These are phyloP conservation scores for Rhodomyrtus psidioides DNA, from an alignment of 441 rosid species.

Conservation along the genomic window DNA sequence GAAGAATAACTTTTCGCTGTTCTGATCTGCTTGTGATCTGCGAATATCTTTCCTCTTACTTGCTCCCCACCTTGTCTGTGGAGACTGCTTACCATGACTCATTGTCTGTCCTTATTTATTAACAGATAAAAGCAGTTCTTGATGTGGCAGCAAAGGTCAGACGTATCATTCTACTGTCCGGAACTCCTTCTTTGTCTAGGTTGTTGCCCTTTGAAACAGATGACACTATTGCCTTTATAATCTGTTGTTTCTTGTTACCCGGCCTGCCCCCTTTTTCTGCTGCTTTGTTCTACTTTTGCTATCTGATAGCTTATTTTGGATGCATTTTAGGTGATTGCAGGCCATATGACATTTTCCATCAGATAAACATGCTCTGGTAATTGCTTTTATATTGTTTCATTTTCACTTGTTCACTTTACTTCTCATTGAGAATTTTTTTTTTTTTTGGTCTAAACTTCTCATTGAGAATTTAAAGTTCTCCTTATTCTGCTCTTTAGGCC, in stretches of 20 bases:
- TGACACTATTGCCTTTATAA: background rate
- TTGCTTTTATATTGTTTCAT: conserved; percentile 23
- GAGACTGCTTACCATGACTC: background rate
- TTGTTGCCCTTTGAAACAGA: conserved; percentile 26
- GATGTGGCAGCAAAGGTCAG: conserved; percentile 75
- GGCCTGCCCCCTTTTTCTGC: background rate
- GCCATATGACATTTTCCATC: conserved; percentile 96
- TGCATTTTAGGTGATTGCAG: conserved; percentile 61
- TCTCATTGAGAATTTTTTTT: conserved; percentile 9
- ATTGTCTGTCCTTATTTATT: conserved; percentile 7
- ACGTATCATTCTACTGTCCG: conserved; percentile 74
- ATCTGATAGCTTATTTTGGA: conserved; percentile 22
- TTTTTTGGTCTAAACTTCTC: too few species aligned
- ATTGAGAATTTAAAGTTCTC: conserved; percentile 9
- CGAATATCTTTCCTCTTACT: background rate
- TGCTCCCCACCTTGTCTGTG: background rate
- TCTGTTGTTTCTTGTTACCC: background rate
- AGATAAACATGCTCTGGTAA: conserved; percentile 92
- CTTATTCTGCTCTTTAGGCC: conserved; percentile 57
- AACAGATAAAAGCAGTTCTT: conserved; percentile 74
- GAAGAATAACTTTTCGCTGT: background rate
- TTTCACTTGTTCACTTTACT: background rate
- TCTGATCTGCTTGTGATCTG: background rate
- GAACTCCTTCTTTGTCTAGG: conserved; percentile 99
- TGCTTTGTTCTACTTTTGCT: conserved; percentile 9